phyloP scores from a whole-genome alignment of 176 grass and related monocot species.

The Urochloa ruziziensis region DNA sequence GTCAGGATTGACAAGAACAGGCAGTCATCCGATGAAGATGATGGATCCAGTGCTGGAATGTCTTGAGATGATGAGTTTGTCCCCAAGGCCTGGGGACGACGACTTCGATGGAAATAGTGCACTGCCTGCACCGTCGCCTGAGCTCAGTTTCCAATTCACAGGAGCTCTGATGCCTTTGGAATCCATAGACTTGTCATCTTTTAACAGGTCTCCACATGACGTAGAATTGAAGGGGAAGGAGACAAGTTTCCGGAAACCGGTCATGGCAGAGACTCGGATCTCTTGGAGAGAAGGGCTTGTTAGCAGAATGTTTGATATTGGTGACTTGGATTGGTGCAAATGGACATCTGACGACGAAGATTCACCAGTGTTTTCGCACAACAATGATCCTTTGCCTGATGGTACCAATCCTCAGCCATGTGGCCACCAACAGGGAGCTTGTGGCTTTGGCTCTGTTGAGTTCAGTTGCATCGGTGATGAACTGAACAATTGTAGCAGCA shows the following conservation, averaged over 20 bases:
- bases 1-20: constrained; percentile 28
- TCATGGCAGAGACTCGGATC: constrained; percentile 45
- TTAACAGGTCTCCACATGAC: constrained; percentile 51
- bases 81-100: constrained; percentile 28
- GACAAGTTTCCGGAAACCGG: constrained; percentile 11
- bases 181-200: constrained; percentile 69
- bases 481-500: constrained; percentile 14
- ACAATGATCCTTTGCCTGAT: neutral
- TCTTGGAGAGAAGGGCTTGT: constrained; percentile 90
- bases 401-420: constrained; percentile 2
- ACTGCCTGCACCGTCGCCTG: constrained; percentile 32
- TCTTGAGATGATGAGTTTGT: constrained; percentile 54
- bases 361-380: constrained; percentile 38
- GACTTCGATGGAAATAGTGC: constrained; percentile 21
- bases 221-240: constrained; percentile 32
- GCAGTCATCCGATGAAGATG: constrained; percentile 9
- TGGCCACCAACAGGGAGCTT: constrained; percentile 14
- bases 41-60: constrained; percentile 57
- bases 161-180: constrained; percentile 35
- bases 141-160: constrained; percentile 73
- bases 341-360: constrained; percentile 88
- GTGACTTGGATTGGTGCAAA: constrained; percentile 64
- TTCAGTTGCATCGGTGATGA: constrained; percentile 29
- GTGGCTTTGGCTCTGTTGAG: constrained; percentile 61
- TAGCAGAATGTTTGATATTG: constrained; percentile 90